These are phyloP conservation scores for Atkinsonella texensis DNA, from an alignment of 2,329 filamentous ascomycete species.

Conservation along the genomic window DNA sequence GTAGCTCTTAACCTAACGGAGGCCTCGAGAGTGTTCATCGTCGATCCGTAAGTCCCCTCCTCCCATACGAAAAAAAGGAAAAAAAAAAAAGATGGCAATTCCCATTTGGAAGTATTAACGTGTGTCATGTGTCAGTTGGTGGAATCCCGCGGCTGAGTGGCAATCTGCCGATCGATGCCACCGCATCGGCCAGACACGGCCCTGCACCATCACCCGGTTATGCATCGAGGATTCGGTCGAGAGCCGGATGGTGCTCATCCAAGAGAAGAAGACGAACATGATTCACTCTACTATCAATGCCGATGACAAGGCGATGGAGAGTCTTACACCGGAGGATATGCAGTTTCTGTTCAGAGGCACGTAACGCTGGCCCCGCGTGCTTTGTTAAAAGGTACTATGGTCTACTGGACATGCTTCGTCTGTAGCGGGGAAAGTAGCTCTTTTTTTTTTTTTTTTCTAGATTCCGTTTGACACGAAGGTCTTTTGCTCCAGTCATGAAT, in stretches of 20 bases:
- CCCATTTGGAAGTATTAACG: constrained; percentile 11
- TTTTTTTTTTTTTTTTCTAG: not conserved
- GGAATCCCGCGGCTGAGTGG: constrained; percentile 99
- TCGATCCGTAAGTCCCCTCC: constrained; percentile 65
- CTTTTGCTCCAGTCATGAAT: too few relatives aligned
- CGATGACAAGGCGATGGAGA: constrained; percentile 82
- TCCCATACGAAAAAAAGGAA: too few relatives aligned
- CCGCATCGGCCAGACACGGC: constrained; percentile 87
- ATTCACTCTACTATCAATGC: constrained; percentile 95
- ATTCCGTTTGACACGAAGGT: too few relatives aligned
- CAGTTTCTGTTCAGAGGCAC: constrained; percentile 84
- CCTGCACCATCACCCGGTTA: constrained; percentile 85
- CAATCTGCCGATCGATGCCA: constrained; percentile 90
- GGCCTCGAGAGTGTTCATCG: constrained; percentile 87
- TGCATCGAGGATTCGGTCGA: constrained; percentile 97
- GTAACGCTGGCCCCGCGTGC: not conserved
- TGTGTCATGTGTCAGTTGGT: constrained; percentile 69
- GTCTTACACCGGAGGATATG: constrained; percentile 80
- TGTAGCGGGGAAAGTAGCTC: not conserved
- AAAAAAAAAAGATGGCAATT: too few relatives aligned
- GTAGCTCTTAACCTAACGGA: constrained; percentile 93
- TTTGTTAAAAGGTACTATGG: not conserved
- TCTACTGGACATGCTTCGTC: not conserved
- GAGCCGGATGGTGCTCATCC: constrained; percentile 84
- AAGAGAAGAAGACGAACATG: constrained; percentile 98